Conservation (phyloP, 306 rosid genomes). For the Fragaria nilgerrensis region DNA sequence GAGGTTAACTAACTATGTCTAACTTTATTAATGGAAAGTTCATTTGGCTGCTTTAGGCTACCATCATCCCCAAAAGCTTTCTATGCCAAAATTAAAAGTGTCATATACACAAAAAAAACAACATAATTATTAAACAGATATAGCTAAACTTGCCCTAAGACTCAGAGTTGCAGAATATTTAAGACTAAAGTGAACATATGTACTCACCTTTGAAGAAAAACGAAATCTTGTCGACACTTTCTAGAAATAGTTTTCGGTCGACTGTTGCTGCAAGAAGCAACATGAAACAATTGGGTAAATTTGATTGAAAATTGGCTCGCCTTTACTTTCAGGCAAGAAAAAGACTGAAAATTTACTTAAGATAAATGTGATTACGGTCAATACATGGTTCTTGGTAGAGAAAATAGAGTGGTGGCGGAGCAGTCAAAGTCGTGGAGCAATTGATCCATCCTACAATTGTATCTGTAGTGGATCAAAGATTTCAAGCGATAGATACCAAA, state of each 20-base stretch:
- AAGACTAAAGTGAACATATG: no score
- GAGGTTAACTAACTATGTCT: no score
- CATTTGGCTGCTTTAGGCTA: no score
- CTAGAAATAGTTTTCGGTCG: conserved; percentile 63
- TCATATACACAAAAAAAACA: neutral
- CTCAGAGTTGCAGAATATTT: neutral
- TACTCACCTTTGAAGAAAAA: no score
- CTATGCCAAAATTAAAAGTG: no score
- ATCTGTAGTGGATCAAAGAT: conserved; percentile 44
- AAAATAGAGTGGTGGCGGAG: conserved; percentile 77
- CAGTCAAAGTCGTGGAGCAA: conserved; percentile 67
- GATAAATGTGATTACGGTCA: neutral
- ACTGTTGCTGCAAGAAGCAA: conserved; percentile 36
- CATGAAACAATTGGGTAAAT: neutral
- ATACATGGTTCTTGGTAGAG: conserved; percentile 90
- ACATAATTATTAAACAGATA: neutral
- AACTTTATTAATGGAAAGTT: no score
- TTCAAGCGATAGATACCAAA: conserved; percentile 22
- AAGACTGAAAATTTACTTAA: neutral
- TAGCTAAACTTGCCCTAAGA: neutral
- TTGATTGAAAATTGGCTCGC: no score
- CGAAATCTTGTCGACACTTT: no score
- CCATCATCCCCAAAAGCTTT: no score
- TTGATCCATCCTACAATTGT: conserved; percentile 74
- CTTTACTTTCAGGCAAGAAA: neutral